Evolutionary conservation across 306 rosid genomes (phyloP).

Genomic region (Hippophae rhamnoides): DNA sequence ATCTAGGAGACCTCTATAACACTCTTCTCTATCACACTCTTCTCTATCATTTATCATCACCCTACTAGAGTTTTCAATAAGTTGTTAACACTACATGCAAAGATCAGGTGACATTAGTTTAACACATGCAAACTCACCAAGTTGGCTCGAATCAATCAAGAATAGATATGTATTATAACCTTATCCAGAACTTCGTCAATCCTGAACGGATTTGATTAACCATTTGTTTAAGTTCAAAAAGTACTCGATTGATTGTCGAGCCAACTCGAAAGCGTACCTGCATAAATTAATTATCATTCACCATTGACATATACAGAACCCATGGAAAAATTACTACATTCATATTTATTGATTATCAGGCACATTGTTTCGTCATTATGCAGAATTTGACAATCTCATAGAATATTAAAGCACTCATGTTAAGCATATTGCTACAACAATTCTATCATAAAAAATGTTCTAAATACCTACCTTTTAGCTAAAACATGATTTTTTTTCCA

Average conservation of each 20-base stretch:
- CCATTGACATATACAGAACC: slow-evolving; percentile 20
- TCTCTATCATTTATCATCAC: too few species aligned
- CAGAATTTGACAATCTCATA: too few species aligned
- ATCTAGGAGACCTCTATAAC: too few species aligned
- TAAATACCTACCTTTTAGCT: too few species aligned
- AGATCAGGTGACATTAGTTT: slow-evolving; percentile 7
- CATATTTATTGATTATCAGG: too few species aligned
- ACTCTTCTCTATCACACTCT: too few species aligned
- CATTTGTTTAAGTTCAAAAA: slow-evolving; percentile 45
- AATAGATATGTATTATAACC: slow-evolving; percentile 38
- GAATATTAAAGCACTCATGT: too few species aligned
- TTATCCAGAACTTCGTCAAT: slow-evolving; percentile 60
- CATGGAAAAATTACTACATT: not conserved
- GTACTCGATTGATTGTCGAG: slow-evolving; percentile 54
- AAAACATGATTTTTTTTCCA: too few species aligned
- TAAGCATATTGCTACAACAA: too few species aligned
- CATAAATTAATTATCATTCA: slow-evolving; percentile 35
- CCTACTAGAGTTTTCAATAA: not conserved
- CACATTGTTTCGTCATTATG: too few species aligned
- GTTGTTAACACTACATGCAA: not conserved
- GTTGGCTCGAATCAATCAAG: slow-evolving; percentile 69
- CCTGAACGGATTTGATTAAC: slow-evolving; percentile 45
- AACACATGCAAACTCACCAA: slow-evolving; percentile 37
- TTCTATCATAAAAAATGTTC: too few species aligned
- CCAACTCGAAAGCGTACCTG: slow-evolving; percentile 68